phyloP scores from a whole-genome alignment of 257 asterid genomes.

The Ballota nigra region DNA sequence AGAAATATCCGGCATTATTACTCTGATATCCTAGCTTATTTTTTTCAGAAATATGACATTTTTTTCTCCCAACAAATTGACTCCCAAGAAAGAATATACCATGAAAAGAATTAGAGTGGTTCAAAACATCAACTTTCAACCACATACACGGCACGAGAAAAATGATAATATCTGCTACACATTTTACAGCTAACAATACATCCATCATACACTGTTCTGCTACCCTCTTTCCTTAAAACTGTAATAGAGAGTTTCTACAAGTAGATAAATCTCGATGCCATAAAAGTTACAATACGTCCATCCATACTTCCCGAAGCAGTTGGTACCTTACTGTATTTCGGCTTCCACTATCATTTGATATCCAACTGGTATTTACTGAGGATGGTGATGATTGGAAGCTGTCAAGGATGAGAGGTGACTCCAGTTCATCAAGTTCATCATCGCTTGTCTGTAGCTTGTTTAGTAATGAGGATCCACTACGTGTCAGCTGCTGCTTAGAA shows the following conservation, averaged over 20 bases:
- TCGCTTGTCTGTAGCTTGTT: slow-evolving; percentile 73
- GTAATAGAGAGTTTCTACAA: neutral
- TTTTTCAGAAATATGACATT: neutral
- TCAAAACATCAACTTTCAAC: no score
- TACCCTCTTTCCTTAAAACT: neutral
- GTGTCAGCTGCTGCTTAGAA: slow-evolving; percentile 33
- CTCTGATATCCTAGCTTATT: neutral
- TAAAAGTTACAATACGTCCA: slow-evolving; percentile 16
- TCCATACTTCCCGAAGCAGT: slow-evolving; percentile 71
- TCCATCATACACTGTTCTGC: neutral
- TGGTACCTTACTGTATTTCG: slow-evolving; percentile 50
- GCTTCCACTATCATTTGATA: slow-evolving; percentile 14
- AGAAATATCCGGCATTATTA: slow-evolving; percentile 22
- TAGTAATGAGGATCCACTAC: slow-evolving; percentile 56
- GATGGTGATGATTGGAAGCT: slow-evolving; percentile 31
- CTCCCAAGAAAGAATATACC: no score
- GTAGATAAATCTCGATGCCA: neutral
- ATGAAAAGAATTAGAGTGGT: no score
- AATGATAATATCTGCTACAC: slow-evolving; percentile 3
- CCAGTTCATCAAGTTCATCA: slow-evolving; percentile 69
- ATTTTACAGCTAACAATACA: neutral
- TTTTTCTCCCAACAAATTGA: neutral
- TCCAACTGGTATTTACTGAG: slow-evolving; percentile 31
- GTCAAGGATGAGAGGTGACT: slow-evolving; percentile 51
- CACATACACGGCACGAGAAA: neutral